phyloP scores from a whole-genome alignment of 2,329 filamentous ascomycete genomes.

The Phyllachora maydis region DNA sequence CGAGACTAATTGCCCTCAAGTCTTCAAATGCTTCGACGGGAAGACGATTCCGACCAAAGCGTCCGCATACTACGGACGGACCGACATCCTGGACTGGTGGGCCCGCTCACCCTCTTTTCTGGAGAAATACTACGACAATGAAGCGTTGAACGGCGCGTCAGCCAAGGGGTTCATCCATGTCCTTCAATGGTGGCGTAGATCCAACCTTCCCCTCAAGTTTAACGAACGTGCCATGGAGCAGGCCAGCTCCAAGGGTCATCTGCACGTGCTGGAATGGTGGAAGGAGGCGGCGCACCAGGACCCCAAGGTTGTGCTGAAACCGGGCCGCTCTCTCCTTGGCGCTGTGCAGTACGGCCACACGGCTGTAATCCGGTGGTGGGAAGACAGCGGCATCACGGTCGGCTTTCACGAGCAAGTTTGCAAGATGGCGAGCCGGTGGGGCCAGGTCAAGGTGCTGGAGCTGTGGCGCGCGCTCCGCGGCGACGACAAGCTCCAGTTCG shows the following conservation, averaged over 20 bases:
- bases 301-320: slow-evolving; percentile 43
- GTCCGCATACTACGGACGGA: slow-evolving; percentile 67
- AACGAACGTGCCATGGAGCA: slow-evolving; percentile 77
- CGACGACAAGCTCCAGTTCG: slow-evolving; percentile 21
- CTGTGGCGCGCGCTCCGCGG: slow-evolving; percentile 61
- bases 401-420: slow-evolving; percentile 65
- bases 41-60: slow-evolving; percentile 75
- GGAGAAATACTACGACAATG: slow-evolving; percentile 67
- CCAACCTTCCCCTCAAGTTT: slow-evolving; percentile 60
- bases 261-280: slow-evolving; percentile 91
- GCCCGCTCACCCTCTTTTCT: slow-evolving; percentile 62
- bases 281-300: slow-evolving; percentile 44
- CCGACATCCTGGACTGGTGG: slow-evolving; percentile 83
- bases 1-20: slow-evolving; percentile 39
- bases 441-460: slow-evolving; percentile 66
- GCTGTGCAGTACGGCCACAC: slow-evolving; percentile 68
- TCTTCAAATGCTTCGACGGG: slow-evolving; percentile 75
- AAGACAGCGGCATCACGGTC: slow-evolving; percentile 58
- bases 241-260: slow-evolving; percentile 64
- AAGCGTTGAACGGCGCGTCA: slow-evolving; percentile 75
- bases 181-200: slow-evolving; percentile 74
- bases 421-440: slow-evolving; percentile 67
- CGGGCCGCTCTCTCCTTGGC: slow-evolving; percentile 66
- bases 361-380: slow-evolving; percentile 73
- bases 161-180: slow-evolving; percentile 69